These are phyloP conservation scores for Torulaspora globosa DNA, from an alignment of 1,139 yeast species.

Conservation along the genomic window DNA sequence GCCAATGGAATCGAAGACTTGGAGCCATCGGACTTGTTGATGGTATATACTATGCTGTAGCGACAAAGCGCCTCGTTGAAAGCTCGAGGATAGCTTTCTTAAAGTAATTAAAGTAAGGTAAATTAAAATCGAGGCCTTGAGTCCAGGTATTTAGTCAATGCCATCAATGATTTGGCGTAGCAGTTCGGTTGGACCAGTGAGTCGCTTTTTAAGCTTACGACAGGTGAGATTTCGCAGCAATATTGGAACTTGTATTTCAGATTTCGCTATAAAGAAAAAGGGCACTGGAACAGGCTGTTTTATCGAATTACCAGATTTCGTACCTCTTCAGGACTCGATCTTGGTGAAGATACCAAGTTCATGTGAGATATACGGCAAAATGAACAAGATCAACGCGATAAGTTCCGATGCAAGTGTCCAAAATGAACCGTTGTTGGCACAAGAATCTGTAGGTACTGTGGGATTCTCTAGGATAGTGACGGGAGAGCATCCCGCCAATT, in stretches of 20 bases:
- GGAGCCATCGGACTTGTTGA: too few species aligned
- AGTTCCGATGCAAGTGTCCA: conserved; percentile 40
- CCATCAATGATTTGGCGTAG: not conserved
- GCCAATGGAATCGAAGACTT: too few species aligned
- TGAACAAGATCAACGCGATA: conserved; percentile 46
- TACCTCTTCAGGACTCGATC: conserved; percentile 45
- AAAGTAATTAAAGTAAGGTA: not conserved
- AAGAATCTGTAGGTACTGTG: conserved; percentile 14
- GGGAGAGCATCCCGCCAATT: conserved; percentile 23
- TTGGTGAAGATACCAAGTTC: conserved; percentile 49
- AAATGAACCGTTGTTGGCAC: conserved; percentile 15
- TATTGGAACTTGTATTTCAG: conserved; percentile 9
- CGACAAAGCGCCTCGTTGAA: not conserved
- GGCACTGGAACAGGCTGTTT: conserved; percentile 42
- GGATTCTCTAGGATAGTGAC: conserved; percentile 28
- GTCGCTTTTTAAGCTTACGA: not conserved
- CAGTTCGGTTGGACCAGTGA: not conserved
- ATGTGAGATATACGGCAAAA: conserved; percentile 43
- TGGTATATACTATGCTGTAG: not conserved
- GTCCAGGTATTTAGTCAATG: not conserved
- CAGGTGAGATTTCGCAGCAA: conserved; percentile 2
- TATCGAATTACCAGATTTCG: conserved; percentile 41
- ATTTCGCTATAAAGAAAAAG: conserved; percentile 19
- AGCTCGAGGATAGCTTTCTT: not conserved
- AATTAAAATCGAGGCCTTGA: not conserved